Evolutionary conservation across 352 stramenopile species (phyloP), one percentile per base, ranked within the genome.

Genomic region (Globisporangium megalacanthum): DNA sequence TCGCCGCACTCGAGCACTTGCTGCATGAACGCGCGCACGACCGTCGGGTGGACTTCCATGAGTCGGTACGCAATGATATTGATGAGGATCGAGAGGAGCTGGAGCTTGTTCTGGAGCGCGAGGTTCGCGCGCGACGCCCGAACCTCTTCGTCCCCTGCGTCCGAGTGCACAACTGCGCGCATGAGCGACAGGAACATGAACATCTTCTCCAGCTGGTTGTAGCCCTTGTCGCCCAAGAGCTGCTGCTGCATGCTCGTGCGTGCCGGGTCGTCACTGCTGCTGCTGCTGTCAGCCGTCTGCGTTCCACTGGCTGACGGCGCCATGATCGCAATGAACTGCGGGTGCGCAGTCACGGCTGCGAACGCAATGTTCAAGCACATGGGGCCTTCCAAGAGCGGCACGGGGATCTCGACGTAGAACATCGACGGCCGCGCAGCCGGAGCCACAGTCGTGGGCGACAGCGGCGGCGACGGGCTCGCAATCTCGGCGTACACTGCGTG

Each of bases 181-280:
- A 93, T 86, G n/a, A 79, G 87, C 31, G 80, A 68, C 59, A 93
- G 52, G 50, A 93, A 90, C 63, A 79, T 64, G 50, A 94, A 92
- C 81, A 94, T 94, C 53, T 89, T 89, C 65, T 91, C 72, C 6
- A 94, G 73, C 54, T 92, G 82, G 62, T 86, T 89, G 79, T 91
- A 94, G n/a, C 84, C 83, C 52, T 94, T 94, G 66, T 94, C 78
- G 4, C 83, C 83, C 33, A 94, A 66, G 29, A 94, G 60, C 48
- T 89, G 79, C 1, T 66, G 73, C 60, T 91, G 82, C 44, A 94
- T 72, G 6, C 67, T 73, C 55, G 77, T 76, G 22, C 71, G 52
- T 13, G 66, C 52, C 36, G 51, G 13, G 31, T 29, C 25, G 25
- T 29, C 25, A 29, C 4, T 29, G 25, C 25, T 29, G 25, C 25